Percentiles rank a stretch among this genome's conserved stretches.
These are phyloP conservation scores for Leptosphaerulina australis DNA, from an alignment of 2,329 filamentous ascomycete genomes.

Conservation along the genomic window DNA sequence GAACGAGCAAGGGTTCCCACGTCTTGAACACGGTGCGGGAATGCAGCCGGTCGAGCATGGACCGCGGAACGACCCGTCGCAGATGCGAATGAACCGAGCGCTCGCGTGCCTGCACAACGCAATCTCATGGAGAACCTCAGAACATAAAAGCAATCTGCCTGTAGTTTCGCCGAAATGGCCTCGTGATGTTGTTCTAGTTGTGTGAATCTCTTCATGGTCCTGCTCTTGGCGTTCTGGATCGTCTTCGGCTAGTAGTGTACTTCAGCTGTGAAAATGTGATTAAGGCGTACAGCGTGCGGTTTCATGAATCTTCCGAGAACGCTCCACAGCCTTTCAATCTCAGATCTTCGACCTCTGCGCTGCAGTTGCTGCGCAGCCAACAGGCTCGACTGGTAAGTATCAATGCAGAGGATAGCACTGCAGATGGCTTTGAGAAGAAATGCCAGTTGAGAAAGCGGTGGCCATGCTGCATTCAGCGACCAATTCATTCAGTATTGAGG, in stretches of 20 bases:
- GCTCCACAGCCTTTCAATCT: constrained; percentile 4
- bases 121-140: constrained; percentile 7
- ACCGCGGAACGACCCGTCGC: constrained; percentile 6
- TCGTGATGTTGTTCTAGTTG: constrained; percentile 2
- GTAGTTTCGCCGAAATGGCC: not conserved
- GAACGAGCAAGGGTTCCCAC: constrained; percentile 19
- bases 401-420: not conserved
- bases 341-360: not conserved
- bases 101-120: constrained; percentile 12
- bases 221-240: constrained; percentile 2
- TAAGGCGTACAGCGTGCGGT: constrained; percentile 6
- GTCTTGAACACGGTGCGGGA: not conserved
- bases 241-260: not conserved
- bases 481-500: not conserved
- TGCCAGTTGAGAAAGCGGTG: not conserved
- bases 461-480: not conserved
- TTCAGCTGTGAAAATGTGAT: constrained; percentile 5
- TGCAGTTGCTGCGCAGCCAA: not conserved
- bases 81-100: constrained; percentile 8
- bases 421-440: not conserved
- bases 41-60: constrained; percentile 14
- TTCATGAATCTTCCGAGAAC: constrained; percentile 5
- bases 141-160: constrained; percentile 1
- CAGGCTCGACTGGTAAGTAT: not conserved
- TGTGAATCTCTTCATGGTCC: not conserved